Conservation (phyloP, 345 rosid genomes). For the Salix caprea region DNA sequence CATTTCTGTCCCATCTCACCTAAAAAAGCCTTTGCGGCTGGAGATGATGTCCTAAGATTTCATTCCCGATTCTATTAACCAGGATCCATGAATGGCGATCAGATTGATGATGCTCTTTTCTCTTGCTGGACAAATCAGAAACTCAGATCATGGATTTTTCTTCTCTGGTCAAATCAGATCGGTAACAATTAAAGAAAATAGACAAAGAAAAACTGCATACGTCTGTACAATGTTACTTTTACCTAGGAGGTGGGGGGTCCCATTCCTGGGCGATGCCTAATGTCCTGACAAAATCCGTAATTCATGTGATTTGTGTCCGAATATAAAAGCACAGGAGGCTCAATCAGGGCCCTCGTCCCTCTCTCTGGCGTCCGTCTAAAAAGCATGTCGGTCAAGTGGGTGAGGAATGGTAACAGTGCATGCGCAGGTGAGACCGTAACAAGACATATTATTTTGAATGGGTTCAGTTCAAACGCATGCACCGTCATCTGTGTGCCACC, state of each 20-base stretch:
- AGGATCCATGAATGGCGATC: too few relatives aligned
- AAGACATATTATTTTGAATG: not conserved
- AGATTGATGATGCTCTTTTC: too few relatives aligned
- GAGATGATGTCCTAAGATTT: not conserved
- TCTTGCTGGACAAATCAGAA: too few relatives aligned
- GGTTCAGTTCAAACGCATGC: not conserved
- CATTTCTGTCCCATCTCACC: not conserved
- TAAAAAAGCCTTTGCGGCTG: not conserved
- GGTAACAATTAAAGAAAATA: not conserved
- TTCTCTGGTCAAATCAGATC: too few relatives aligned
- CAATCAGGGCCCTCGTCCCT: constrained; percentile 7
- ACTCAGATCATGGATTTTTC: too few relatives aligned
- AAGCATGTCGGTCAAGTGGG: not conserved
- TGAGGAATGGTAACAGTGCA: not conserved
- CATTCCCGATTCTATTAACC: not conserved
- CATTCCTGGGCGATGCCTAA: too few relatives aligned
- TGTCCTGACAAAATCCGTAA: constrained; percentile 8
- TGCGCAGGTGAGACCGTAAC: not conserved
- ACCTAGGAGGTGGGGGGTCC: not conserved
- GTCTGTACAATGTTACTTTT: not conserved
- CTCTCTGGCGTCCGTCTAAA: not conserved
- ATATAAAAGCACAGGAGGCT: not conserved
- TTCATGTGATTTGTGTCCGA: constrained; percentile 23
- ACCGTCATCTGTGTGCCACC: not conserved
- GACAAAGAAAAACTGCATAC: not conserved